These are phyloP conservation scores for Boletus smithii DNA, from an alignment of 1,284 basidiomycete genomes.

Conservation along the genomic window DNA sequence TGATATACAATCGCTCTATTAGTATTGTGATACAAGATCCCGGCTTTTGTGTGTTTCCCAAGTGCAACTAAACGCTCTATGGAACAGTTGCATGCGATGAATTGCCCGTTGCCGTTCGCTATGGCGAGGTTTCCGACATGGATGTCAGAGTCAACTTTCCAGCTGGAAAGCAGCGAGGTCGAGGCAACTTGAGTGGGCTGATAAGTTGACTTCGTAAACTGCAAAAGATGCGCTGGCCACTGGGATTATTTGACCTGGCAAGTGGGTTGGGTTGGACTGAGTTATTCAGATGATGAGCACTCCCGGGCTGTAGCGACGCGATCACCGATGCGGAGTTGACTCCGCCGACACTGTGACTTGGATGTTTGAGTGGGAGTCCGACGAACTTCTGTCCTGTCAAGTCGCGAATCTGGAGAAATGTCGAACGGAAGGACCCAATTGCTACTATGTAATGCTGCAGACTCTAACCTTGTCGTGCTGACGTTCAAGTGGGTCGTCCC, in stretches of 20 bases:
- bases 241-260: constrained; percentile 2
- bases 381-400: neutral
- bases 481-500: no score
- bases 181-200: neutral
- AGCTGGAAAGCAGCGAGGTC: neutral
- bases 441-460: neutral
- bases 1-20: constrained; percentile 8
- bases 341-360: no score
- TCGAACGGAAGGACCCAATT: constrained; percentile 7
- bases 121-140: no score
- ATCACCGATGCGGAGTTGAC: neutral
- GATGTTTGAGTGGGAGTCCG: constrained; percentile 2
- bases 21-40: constrained; percentile 1
- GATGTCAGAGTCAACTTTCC: constrained; percentile 2
- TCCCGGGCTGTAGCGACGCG: constrained; percentile 2
- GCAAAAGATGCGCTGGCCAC: constrained; percentile 4
- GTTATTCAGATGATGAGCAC: neutral
- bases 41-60: no score
- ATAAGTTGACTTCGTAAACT: neutral
- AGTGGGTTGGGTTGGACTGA: neutral
- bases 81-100: no score
- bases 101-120: no score
- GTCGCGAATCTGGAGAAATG: constrained; percentile 5
- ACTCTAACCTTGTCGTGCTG: constrained; percentile 1
- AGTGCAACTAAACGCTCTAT: no score